Percentiles rank a stretch among this genome's conserved stretches.
These are phyloP conservation scores for Quercus engelmannii DNA, from an alignment of 306 rosid genomes.

Conservation along the genomic window DNA sequence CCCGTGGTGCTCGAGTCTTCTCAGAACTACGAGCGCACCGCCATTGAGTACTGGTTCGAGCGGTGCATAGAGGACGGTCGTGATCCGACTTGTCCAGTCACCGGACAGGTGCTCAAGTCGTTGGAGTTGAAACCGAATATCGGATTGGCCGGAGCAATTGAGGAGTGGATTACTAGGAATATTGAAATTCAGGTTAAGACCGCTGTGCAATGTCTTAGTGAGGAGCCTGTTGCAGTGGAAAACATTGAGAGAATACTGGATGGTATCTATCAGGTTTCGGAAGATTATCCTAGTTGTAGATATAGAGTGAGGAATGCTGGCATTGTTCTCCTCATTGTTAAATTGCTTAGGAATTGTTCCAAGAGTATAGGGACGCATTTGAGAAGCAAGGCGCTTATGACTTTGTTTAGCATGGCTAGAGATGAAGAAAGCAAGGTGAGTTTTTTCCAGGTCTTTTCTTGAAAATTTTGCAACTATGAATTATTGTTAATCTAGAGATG, in stretches of 20 bases:
- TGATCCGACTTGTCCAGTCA: constrained; percentile 48
- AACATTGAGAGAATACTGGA: constrained; percentile 30
- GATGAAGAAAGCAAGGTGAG: constrained; percentile 70
- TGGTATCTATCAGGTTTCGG: constrained; percentile 33
- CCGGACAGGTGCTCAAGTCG: constrained; percentile 35
- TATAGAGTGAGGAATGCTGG: constrained; percentile 41
- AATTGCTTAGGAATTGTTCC: constrained; percentile 43
- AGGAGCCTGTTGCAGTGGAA: constrained; percentile 31
- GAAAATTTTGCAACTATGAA: background rate
- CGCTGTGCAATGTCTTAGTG: constrained; percentile 25
- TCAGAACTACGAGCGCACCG: constrained; percentile 51
- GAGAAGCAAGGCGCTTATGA: constrained; percentile 49
- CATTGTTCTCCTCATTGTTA: constrained; percentile 31
- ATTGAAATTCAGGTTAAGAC: constrained; percentile 34
- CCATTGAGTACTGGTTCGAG: constrained; percentile 48
- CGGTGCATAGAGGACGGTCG: constrained; percentile 43
- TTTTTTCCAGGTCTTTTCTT: background rate
- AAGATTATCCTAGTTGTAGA: constrained; percentile 42
- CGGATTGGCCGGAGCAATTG: constrained; percentile 52
- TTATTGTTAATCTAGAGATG: background rate
- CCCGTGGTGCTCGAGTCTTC: constrained; percentile 51
- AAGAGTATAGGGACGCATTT: constrained; percentile 42
- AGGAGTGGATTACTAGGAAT: constrained; percentile 49
- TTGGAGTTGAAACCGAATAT: constrained; percentile 50
- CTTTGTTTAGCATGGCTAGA: constrained; percentile 43